Evolutionary conservation across 495 filamentous ascomycete species (phyloP).

Genomic region (Penicillium waksmanii): DNA sequence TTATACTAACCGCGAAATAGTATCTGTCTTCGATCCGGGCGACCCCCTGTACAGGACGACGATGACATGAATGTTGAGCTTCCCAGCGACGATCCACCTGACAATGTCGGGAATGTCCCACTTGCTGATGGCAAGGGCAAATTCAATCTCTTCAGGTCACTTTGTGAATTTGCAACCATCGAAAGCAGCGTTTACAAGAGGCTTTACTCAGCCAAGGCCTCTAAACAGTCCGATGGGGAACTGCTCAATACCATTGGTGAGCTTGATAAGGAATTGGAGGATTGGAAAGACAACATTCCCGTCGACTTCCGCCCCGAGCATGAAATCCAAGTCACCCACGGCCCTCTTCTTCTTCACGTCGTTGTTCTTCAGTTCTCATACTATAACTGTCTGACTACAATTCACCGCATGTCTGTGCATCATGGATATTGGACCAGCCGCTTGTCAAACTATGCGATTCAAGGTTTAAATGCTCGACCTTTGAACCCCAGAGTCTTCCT

Average conservation of each 20-base stretch:
- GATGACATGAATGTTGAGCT: slow-evolving; percentile 98
- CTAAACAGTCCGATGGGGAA: slow-evolving; percentile 90
- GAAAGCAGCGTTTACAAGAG: slow-evolving; percentile 93
- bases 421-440: slow-evolving; percentile 98
- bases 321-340: slow-evolving; percentile 89
- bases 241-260: slow-evolving; percentile 95
- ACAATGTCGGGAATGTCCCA: slow-evolving; percentile 92
- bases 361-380: slow-evolving; percentile 95
- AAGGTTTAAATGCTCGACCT: slow-evolving; percentile 86
- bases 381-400: slow-evolving; percentile 96
- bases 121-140: slow-evolving; percentile 88
- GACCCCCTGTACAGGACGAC: slow-evolving; percentile 93
- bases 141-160: slow-evolving; percentile 88
- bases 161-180: slow-evolving; percentile 90
- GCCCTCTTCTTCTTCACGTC: slow-evolving; percentile 87
- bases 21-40: slow-evolving; percentile 87
- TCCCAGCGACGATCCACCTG: slow-evolving; percentile 85
- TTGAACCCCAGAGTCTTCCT: slow-evolving; percentile 93
- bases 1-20: slow-evolving; percentile 38
- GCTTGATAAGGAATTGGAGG: slow-evolving; percentile 88
- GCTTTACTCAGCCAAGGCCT: slow-evolving; percentile 90
- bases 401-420: slow-evolving; percentile 97
- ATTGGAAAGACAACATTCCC: slow-evolving; percentile 95
- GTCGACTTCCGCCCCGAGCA: slow-evolving; percentile 93
- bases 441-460: slow-evolving; percentile 91